Evolutionary conservation across 495 filamentous ascomycete species (phyloP).

Genomic region (Lasiosphaeris hirsuta): DNA sequence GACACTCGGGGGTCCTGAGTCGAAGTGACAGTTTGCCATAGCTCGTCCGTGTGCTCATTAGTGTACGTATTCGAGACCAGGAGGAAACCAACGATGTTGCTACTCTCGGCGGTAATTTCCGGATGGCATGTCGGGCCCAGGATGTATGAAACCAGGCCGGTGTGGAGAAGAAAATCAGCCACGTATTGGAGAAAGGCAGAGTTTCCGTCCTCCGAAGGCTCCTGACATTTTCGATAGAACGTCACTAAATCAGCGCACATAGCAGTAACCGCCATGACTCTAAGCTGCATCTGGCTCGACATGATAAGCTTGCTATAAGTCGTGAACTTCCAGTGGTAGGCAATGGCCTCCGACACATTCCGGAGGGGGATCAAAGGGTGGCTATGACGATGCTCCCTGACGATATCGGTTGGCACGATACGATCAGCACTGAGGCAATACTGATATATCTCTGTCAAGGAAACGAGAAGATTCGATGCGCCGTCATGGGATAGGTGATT

Average conservation of each 20-base stretch:
- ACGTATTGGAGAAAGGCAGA: conserved; percentile 60
- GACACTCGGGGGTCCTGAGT: conserved; percentile 84
- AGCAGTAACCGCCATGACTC: conserved; percentile 65
- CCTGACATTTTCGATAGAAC: conserved; percentile 50
- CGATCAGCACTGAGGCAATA: conserved; percentile 38
- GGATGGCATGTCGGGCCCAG: conserved; percentile 89
- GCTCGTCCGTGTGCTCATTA: conserved; percentile 65
- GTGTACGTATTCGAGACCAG: conserved; percentile 76
- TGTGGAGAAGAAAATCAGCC: conserved; percentile 59
- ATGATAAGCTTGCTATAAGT: conserved; percentile 66
- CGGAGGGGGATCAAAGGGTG: conserved; percentile 27
- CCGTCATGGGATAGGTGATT: conserved; percentile 43
- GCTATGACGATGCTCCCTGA: conserved; percentile 30
- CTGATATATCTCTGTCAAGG: conserved; percentile 40
- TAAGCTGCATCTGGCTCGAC: conserved; percentile 85
- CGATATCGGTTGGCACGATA: conserved; percentile 27
- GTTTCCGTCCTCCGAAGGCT: conserved; percentile 38
- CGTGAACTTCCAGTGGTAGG: conserved; percentile 66
- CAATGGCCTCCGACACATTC: conserved; percentile 46
- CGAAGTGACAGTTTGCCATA: conserved; percentile 81
- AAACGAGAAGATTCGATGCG: conserved; percentile 36
- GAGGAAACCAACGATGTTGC: conserved; percentile 84
- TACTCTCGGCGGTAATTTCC: conserved; percentile 75
- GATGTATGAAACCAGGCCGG: conserved; percentile 76
- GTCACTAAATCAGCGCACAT: conserved; percentile 71